Evolutionary conservation across 1,139 yeast genomes (phyloP), one percentile per base, ranked within the genome.

Genomic region (Kodamaea arcana): DNA sequence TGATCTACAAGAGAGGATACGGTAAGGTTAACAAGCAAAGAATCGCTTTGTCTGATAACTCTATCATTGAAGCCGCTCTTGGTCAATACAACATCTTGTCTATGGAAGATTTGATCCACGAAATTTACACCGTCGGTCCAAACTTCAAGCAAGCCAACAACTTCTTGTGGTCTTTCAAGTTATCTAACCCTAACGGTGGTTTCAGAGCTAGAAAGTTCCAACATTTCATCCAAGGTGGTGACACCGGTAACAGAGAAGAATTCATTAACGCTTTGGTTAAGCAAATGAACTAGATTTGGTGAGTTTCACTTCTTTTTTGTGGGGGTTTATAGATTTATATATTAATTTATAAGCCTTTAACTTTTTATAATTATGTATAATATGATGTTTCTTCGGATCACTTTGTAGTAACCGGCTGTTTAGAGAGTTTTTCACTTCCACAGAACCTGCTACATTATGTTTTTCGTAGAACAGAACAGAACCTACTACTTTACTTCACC

Each of bases 101-200:
- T 56, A 70, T 92, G 57, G 98, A 92, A 76, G 98, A 92, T 72
- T 81, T 92, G 75, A 86, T 92, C 73, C 98, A 92, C 84, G 98
- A 92, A 80, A 86, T 92, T 64, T 83, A 78, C 85, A 84, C 97
- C 52, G 97, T 90, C 68, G 97, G 97, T 68, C 97, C 97, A 70
- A 87, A 88, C 92, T 92, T 92, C 90, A 92, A 92, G 82, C 97
- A 92, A 80, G 98, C 88, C 60, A 85, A 87, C 88, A 92, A 92
- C 97, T 92, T 92, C 81, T 80, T 92, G 76, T 92, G 97, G 97
- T 98, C 98, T 75, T 92, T 92, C 95, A 85, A 90, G 82, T 84
- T 92, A 68, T 88, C 97, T 62, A 88, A 87, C 83, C 98, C 98
- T 69, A 80, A 81, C 69, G 98, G 98, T 72, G 98, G 98, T 72